Conservation (phyloP, 2,329 filamentous ascomycete genomes). For the Esteya vermicola region DNA sequence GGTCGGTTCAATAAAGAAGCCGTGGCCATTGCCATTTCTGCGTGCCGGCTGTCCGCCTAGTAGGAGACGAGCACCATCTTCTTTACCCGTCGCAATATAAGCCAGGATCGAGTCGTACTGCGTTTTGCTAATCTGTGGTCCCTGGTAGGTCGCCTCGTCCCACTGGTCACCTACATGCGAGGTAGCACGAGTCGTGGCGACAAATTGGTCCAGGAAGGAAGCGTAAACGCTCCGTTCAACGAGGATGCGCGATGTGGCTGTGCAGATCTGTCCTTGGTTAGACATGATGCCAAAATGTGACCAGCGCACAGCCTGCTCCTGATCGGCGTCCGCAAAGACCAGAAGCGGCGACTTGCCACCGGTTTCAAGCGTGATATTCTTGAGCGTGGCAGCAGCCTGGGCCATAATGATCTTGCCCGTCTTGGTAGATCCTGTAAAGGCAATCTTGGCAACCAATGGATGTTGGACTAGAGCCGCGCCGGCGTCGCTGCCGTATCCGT, state of each 20-base stretch:
- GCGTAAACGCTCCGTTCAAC: slow-evolving; percentile 45
- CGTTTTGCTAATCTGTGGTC: slow-evolving; percentile 46
- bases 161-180: slow-evolving; percentile 46
- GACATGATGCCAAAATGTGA: slow-evolving; percentile 36
- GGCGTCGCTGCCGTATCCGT: slow-evolving; percentile 50
- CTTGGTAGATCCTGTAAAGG: slow-evolving; percentile 57
- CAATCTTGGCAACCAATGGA: slow-evolving; percentile 52
- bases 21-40: slow-evolving; percentile 1
- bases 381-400: slow-evolving; percentile 42
- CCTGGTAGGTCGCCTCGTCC: slow-evolving; percentile 32
- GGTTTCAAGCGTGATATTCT: slow-evolving; percentile 44
- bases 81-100: slow-evolving; percentile 40
- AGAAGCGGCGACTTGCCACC: slow-evolving; percentile 47
- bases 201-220: slow-evolving; percentile 42
- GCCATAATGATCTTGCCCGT: slow-evolving; percentile 58
- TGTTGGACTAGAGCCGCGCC: slow-evolving; percentile 54
- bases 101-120: slow-evolving; percentile 49
- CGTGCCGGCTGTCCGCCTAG: background rate
- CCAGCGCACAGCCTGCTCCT: slow-evolving; percentile 33
- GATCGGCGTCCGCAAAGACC: slow-evolving; percentile 45
- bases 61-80: background rate
- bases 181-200: slow-evolving; percentile 14
- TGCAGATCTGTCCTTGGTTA: slow-evolving; percentile 62
- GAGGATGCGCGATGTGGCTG: slow-evolving; percentile 57
- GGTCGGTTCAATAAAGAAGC: slow-evolving; percentile 11